Evolutionary conservation across 805 yeast genomes (phyloP).

Genomic region (Candida endomychidarum): DNA sequence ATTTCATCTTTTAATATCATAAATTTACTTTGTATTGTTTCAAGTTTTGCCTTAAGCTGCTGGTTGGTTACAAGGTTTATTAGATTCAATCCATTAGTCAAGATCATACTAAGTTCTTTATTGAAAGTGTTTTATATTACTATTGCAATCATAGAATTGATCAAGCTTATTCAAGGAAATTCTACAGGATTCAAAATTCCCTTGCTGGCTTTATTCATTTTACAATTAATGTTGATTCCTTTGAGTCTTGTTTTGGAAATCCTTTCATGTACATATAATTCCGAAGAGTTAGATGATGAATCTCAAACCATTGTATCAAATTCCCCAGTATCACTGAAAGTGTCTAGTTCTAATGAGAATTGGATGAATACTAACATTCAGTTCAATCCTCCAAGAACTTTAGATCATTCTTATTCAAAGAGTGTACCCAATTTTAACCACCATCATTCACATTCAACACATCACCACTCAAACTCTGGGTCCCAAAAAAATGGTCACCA

Average conservation of each 20-base stretch:
- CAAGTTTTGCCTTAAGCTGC: slow-evolving; percentile 10
- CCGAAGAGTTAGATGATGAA: neutral
- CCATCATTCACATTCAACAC: neutral
- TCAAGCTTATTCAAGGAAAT: slow-evolving; percentile 2
- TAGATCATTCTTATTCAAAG: slow-evolving; percentile 8
- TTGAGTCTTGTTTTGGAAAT: slow-evolving; percentile 5
- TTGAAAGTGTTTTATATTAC: slow-evolving; percentile 9
- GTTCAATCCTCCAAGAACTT: slow-evolving; percentile 1
- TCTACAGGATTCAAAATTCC: slow-evolving; percentile 1
- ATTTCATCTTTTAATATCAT: neutral
- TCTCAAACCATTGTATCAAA: slow-evolving; percentile 1
- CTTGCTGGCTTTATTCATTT: slow-evolving; percentile 7
- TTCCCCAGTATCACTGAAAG: neutral
- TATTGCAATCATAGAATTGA: slow-evolving; percentile 2
- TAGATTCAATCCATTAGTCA: slow-evolving; percentile 3
- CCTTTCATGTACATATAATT: neutral
- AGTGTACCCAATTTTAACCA: slow-evolving; percentile 11
- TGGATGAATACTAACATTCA: slow-evolving; percentile 16
- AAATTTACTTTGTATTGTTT: slow-evolving; percentile 4
- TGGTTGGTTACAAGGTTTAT: slow-evolving; percentile 14
- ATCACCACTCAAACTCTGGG: neutral
- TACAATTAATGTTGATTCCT: slow-evolving; percentile 9
- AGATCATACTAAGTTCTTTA: neutral
- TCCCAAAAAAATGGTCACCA: too few relatives aligned
- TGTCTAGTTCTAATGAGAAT: slow-evolving; percentile 8